Percentiles rank a stretch among this genome's conserved stretches.
These are phyloP conservation scores for Marasmius oreades DNA, from an alignment of 1,284 basidiomycete genomes.

Conservation along the genomic window DNA sequence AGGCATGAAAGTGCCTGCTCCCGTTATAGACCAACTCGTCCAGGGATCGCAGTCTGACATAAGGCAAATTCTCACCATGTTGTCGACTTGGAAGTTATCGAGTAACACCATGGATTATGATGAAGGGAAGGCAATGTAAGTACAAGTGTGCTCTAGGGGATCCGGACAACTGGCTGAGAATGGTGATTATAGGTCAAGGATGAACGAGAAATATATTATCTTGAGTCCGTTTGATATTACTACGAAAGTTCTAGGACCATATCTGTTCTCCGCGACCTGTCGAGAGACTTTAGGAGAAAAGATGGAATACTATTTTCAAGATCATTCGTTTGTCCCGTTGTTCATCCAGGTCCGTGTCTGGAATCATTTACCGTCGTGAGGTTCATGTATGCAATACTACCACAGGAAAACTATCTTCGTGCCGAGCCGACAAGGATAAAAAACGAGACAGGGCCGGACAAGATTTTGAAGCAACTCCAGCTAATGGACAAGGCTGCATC, in stretches of 20 bases:
- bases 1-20: slow-evolving; percentile 86
- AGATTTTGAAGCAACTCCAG: slow-evolving; percentile 68
- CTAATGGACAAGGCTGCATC: slow-evolving; percentile 88
- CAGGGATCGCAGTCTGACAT: slow-evolving; percentile 91
- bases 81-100: slow-evolving; percentile 92
- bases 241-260: slow-evolving; percentile 83
- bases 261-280: slow-evolving; percentile 82
- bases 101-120: slow-evolving; percentile 83
- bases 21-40: slow-evolving; percentile 92
- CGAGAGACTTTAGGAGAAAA: slow-evolving; percentile 86
- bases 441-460: slow-evolving; percentile 60
- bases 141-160: slow-evolving; percentile 12
- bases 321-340: slow-evolving; percentile 89
- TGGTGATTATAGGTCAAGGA: slow-evolving; percentile 56
- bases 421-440: slow-evolving; percentile 66
- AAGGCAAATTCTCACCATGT: slow-evolving; percentile 95
- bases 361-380: not conserved
- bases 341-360: slow-evolving; percentile 77
- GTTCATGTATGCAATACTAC: not conserved
- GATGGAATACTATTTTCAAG: slow-evolving; percentile 96
- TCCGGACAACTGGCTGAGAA: not conserved
- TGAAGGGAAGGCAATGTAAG: slow-evolving; percentile 84
- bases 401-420: slow-evolving; percentile 89
- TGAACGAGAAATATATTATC: slow-evolving; percentile 91
- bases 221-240: slow-evolving; percentile 90